Conservation (phyloP, 345 rosid genomes). For the Eucalyptus curtisii region DNA sequence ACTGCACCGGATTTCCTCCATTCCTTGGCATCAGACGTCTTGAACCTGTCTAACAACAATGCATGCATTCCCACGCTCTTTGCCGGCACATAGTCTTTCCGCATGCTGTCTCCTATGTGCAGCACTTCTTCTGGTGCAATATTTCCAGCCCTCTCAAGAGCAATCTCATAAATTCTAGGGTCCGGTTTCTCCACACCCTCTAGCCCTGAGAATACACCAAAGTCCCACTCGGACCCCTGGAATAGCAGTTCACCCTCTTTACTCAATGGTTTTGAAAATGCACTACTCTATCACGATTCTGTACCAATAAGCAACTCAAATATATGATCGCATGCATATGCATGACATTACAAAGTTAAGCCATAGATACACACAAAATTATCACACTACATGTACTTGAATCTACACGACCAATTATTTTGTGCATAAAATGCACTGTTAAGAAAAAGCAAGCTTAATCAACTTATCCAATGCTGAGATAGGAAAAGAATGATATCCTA, state of each 20-base stretch:
- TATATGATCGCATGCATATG: background rate
- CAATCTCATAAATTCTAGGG: conserved; percentile 59
- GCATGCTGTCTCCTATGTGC: conserved; percentile 93
- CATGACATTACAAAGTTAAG: background rate
- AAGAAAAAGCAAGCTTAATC: background rate
- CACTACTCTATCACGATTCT: background rate
- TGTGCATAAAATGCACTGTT: background rate
- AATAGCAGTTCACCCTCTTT: background rate
- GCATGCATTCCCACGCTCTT: conserved; percentile 89
- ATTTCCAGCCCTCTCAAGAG: conserved; percentile 71
- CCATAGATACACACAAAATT: background rate
- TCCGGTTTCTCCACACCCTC: conserved; percentile 95
- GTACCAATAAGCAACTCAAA: background rate
- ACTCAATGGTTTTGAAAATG: background rate
- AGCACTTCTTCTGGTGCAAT: conserved; percentile 54
- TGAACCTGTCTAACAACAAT: conserved; percentile 74
- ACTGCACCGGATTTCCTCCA: conserved; percentile 74
- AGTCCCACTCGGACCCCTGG: conserved; percentile 87
- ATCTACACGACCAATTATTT: background rate
- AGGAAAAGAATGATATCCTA: background rate
- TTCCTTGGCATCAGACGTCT: conserved; percentile 65
- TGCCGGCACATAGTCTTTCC: conserved; percentile 79
- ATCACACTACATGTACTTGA: background rate
- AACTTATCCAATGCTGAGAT: background rate
- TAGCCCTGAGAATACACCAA: conserved; percentile 91